Evolutionary conservation across 441 rosid species (phyloP).

Genomic region (Pelargonium australe): DNA sequence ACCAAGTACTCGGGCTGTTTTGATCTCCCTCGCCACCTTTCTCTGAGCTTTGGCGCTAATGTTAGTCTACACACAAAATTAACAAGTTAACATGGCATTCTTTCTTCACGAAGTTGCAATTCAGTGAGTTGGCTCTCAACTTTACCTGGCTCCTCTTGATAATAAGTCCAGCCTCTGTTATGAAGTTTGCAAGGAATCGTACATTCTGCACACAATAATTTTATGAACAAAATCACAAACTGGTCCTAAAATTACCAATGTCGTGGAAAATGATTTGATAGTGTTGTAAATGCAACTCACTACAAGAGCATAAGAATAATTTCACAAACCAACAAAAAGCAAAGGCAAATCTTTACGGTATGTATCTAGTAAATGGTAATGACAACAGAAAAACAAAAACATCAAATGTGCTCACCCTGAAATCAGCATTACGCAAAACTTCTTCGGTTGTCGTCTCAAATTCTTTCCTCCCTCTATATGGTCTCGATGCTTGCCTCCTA

Average conservation of each 20-base stretch:
- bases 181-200: constrained; percentile 64
- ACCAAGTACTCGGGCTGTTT: constrained; percentile 82
- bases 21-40: constrained; percentile 87
- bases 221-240: neutral
- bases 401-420: constrained; percentile 55
- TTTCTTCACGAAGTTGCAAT: neutral
- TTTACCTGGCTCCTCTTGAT: constrained; percentile 66
- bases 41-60: constrained; percentile 89
- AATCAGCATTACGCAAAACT: constrained; percentile 69
- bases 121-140: neutral
- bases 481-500: constrained; percentile 35
- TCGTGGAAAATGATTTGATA: neutral
- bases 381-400: constrained; percentile 6
- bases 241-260: neutral
- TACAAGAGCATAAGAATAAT: neutral
- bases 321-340: neutral
- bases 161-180: constrained; percentile 77
- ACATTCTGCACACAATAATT: constrained; percentile 54
- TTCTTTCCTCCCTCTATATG: constrained; percentile 23
- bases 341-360: neutral
- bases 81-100: constrained; percentile 5
- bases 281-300: neutral
- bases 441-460: constrained; percentile 53
- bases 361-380: neutral
- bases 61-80: constrained; percentile 42